Percentiles rank a stretch among this genome's conserved stretches.
These are phyloP conservation scores for Xylaria longipes DNA, from an alignment of 495 filamentous ascomycete genomes.

Conservation along the genomic window DNA sequence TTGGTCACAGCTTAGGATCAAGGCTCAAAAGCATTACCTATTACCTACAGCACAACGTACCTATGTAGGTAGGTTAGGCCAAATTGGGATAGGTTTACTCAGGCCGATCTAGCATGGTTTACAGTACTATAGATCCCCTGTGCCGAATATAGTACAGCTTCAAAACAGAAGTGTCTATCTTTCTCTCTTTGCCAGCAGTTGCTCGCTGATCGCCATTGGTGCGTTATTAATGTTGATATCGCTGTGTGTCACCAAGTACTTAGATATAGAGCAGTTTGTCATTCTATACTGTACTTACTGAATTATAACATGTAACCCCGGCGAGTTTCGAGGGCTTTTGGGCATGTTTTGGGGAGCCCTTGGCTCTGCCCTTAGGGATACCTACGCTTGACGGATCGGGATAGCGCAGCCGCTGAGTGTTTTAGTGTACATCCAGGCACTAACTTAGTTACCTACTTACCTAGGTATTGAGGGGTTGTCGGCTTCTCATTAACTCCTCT, in stretches of 20 bases:
- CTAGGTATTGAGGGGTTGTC: slow-evolving; percentile 6
- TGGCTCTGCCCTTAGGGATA: background rate
- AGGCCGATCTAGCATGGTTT: background rate
- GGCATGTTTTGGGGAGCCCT: background rate
- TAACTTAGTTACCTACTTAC: too few species aligned
- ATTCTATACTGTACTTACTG: background rate
- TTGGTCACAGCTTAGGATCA: slow-evolving; percentile 25
- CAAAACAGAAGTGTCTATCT: background rate
- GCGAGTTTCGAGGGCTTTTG: background rate
- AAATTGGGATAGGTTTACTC: slow-evolving; percentile 5
- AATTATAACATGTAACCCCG: background rate
- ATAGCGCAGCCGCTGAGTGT: slow-evolving; percentile 9
- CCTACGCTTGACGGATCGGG: slow-evolving; percentile 10
- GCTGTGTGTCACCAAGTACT: background rate
- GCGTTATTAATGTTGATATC: background rate
- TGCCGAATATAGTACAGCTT: background rate
- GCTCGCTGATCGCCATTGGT: background rate
- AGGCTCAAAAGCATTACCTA: slow-evolving; percentile 22
- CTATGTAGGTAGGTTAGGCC: slow-evolving; percentile 12
- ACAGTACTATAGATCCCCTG: background rate
- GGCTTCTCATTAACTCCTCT: background rate
- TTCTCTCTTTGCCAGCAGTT: background rate
- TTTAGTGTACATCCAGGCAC: background rate
- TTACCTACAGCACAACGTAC: slow-evolving; percentile 2
- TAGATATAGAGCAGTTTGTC: background rate